A percentile compares a stretch with the other conserved stretches of the same genome.
Conservation (phyloP, 1,284 basidiomycete species). For the Xanthoconium separans region DNA sequence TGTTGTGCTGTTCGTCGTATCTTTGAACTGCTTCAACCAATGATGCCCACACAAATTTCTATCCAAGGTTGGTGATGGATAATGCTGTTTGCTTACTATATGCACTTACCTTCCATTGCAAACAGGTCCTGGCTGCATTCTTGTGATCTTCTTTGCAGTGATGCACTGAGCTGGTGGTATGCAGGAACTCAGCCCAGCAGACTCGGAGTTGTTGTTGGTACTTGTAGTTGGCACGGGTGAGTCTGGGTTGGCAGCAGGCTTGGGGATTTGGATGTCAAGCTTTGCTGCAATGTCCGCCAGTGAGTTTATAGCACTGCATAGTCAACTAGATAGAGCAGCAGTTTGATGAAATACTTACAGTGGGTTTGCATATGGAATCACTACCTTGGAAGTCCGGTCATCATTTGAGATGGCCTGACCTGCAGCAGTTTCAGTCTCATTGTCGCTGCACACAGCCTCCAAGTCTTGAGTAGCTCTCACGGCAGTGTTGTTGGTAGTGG, state of each 20-base stretch:
- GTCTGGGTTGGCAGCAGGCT: too few relatives aligned
- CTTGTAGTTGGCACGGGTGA: too few relatives aligned
- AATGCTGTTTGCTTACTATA: not conserved
- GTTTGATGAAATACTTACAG: not conserved
- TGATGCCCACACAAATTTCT: not conserved
- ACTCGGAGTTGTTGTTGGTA: too few relatives aligned
- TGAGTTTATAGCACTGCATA: not conserved
- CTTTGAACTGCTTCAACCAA: not conserved
- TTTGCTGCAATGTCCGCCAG: not conserved
- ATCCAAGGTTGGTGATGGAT: not conserved
- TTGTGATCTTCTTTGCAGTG: not conserved
- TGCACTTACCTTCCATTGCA: not conserved
- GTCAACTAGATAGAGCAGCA: too few relatives aligned
- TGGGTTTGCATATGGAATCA: too few relatives aligned
- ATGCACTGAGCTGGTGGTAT: not conserved
- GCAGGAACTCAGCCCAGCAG: too few relatives aligned
- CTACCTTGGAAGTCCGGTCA: too few relatives aligned
- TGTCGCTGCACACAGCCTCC: too few relatives aligned
- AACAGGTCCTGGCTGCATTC: not conserved
- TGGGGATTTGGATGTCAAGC: not conserved
- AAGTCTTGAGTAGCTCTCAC: too few relatives aligned
- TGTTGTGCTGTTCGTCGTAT: not conserved
- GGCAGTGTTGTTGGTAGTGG: too few relatives aligned
- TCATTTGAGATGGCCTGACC: too few relatives aligned
- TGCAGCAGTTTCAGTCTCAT: not conserved